phyloP scores from a whole-genome alignment of 2,329 filamentous ascomycete species.

The Didymella lethalis region DNA sequence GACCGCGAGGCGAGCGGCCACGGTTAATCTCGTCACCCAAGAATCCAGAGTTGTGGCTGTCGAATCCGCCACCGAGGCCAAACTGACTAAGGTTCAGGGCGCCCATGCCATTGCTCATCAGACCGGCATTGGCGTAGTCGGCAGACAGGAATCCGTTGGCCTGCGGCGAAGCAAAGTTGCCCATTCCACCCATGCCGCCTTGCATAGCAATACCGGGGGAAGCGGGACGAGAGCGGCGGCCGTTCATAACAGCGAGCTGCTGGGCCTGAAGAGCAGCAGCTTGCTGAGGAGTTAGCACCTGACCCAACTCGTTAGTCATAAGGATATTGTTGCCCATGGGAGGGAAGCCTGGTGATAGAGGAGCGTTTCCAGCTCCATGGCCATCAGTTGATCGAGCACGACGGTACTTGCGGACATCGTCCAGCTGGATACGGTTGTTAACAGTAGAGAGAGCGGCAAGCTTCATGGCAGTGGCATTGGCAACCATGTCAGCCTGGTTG shows the following conservation, averaged over 20 bases:
- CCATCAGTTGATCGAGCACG: slow-evolving; percentile 89
- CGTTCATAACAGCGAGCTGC: slow-evolving; percentile 82
- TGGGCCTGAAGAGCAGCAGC: slow-evolving; percentile 68
- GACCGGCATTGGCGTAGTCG: slow-evolving; percentile 77
- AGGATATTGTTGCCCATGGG: slow-evolving; percentile 77
- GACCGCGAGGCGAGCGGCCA: slow-evolving; percentile 88
- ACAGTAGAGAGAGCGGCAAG: slow-evolving; percentile 95
- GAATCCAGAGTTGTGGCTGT: slow-evolving; percentile 71
- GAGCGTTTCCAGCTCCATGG: slow-evolving; percentile 65
- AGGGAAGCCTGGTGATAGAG: slow-evolving; percentile 70
- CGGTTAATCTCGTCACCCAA: slow-evolving; percentile 92
- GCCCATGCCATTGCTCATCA: slow-evolving; percentile 75
- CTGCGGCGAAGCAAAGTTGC: slow-evolving; percentile 82
- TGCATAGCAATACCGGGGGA: slow-evolving; percentile 90
- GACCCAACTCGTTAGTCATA: slow-evolving; percentile 94
- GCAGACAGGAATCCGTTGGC: slow-evolving; percentile 94
- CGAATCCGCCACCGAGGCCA: slow-evolving; percentile 59
- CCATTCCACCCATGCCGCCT: slow-evolving; percentile 64
- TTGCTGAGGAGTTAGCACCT: slow-evolving; percentile 73
- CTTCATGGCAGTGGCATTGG: slow-evolving; percentile 99
- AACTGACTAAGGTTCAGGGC: slow-evolving; percentile 76
- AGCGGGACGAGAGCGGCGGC: slow-evolving; percentile 82
- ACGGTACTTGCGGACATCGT: slow-evolving; percentile 96
- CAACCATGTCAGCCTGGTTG: slow-evolving; percentile 94
- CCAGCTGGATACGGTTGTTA: slow-evolving; percentile 95